phyloP scores from a whole-genome alignment of 129 eudicot genomes.

The Helianthus annuus region DNA sequence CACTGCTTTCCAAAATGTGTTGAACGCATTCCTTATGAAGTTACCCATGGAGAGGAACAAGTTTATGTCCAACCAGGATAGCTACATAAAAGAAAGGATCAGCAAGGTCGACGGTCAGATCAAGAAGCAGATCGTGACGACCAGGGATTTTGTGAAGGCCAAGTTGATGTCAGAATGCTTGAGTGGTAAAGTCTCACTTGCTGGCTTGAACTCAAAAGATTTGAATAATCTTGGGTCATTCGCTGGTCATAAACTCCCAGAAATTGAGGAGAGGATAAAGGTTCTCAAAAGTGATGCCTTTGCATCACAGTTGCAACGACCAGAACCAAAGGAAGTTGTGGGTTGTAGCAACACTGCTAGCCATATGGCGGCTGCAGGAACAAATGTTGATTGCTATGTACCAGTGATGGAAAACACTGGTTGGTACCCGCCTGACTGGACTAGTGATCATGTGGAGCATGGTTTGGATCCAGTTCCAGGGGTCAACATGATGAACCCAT shows the following conservation, averaged over 20 bases:
- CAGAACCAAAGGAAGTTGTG: background rate
- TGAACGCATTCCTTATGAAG: constrained; percentile 9
- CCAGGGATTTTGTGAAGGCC: background rate
- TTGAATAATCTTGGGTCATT: background rate
- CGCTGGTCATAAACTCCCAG: constrained; percentile 26
- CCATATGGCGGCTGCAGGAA: background rate
- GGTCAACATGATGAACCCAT: constrained; percentile 10
- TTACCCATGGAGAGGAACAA: constrained; percentile 17
- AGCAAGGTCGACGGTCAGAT: constrained; percentile 19
- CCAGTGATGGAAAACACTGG: constrained; percentile 17
- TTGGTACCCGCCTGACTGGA: constrained; percentile 33
- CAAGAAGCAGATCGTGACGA: constrained; percentile 10
- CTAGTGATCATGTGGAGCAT: constrained; percentile 9
- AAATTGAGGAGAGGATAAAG: constrained; percentile 28
- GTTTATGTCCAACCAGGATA: constrained; percentile 31
- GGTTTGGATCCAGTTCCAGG: constrained; percentile 14
- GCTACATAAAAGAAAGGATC: constrained; percentile 21
- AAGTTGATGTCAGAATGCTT: constrained; percentile 30
- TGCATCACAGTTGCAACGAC: background rate
- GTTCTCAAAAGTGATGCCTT: constrained; percentile 5
- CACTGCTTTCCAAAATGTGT: constrained; percentile 14
- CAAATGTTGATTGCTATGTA: background rate
- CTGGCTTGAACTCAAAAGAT: background rate
- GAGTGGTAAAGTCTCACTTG: background rate
- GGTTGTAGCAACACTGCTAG: constrained; percentile 6